Evolutionary conservation across 1,284 basidiomycete species (phyloP).

Genomic region (Kwoniella shivajii): DNA sequence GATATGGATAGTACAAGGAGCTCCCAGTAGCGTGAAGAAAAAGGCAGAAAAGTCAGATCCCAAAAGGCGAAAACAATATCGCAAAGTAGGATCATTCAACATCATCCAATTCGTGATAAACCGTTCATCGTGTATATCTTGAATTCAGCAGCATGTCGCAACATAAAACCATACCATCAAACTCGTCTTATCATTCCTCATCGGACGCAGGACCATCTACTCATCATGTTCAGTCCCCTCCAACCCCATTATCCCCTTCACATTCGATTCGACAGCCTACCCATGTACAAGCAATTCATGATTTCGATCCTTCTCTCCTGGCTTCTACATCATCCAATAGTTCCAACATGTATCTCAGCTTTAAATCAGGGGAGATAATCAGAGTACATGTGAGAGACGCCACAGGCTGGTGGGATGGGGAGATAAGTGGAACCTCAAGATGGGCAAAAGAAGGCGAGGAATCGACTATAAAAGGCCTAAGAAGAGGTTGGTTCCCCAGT

Average conservation of each 20-base stretch:
- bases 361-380: conserved; percentile 86
- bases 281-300: conserved; percentile 79
- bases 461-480: conserved; percentile 26
- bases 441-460: conserved; percentile 12
- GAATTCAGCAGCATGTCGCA: conserved; percentile 10
- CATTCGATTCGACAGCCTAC: conserved; percentile 14
- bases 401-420: conserved; percentile 99
- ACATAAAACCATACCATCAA: conserved; percentile 7
- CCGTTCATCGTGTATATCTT: no score
- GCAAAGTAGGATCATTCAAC: no score
- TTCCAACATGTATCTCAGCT: conserved; percentile 81
- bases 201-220: conserved; percentile 12
- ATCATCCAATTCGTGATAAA: no score
- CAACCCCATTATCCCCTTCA: neutral
- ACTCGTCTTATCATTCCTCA: conserved; percentile 9
- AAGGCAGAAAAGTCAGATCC: no score
- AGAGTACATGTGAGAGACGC: conserved; percentile 81
- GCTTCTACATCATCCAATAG: conserved; percentile 31
- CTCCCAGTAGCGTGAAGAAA: no score
- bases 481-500: conserved; percentile 98
- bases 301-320: conserved; percentile 67
- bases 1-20: no score
- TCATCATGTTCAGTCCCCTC: conserved; percentile 4
- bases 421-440: conserved; percentile 65
- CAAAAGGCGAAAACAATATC: no score